Evolutionary conservation across 2,329 filamentous ascomycete genomes (phyloP).

Genomic region (Xylariaceae sp.): DNA sequence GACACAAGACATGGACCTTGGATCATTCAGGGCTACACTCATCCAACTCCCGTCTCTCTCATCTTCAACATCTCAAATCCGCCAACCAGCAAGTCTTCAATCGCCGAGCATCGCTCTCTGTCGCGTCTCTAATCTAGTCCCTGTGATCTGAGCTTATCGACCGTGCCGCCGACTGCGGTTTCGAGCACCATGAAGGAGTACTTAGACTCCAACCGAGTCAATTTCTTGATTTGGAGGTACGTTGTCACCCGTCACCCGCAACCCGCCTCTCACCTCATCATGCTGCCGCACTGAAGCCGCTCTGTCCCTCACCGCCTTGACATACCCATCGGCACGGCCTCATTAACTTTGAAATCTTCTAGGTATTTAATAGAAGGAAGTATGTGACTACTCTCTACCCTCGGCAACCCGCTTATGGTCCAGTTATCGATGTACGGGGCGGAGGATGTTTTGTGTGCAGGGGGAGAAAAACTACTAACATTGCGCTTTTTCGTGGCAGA

Average conservation of each 20-base stretch:
- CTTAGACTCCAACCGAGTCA: constrained; percentile 64
- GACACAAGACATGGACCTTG: constrained; percentile 24
- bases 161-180: constrained; percentile 7
- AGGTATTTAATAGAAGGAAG: constrained; percentile 61
- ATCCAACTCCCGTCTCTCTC: constrained; percentile 26
- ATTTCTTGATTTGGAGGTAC: constrained; percentile 69
- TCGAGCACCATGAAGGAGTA: constrained; percentile 53
- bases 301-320: constrained; percentile 6
- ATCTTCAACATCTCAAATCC: constrained; percentile 24
- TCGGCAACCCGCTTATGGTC: constrained; percentile 2
- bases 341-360: constrained; percentile 25
- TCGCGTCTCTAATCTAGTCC: constrained; percentile 2
- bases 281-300: constrained; percentile 12
- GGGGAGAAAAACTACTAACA: constrained; percentile 31
- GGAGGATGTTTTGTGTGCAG: constrained; percentile 17
- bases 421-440: constrained; percentile 10
- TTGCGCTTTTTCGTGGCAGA: constrained; percentile 45
- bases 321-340: constrained; percentile 13
- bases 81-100: constrained; percentile 10
- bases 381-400: constrained; percentile 38
- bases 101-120: constrained; percentile 6
- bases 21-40: constrained; percentile 27
- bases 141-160: constrained; percentile 1
- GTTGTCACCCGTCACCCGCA: constrained; percentile 34
- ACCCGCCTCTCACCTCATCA: constrained; percentile 13